Conservation (phyloP, 2,329 filamentous ascomycete species). For the Colletotrichum sp. region DNA sequence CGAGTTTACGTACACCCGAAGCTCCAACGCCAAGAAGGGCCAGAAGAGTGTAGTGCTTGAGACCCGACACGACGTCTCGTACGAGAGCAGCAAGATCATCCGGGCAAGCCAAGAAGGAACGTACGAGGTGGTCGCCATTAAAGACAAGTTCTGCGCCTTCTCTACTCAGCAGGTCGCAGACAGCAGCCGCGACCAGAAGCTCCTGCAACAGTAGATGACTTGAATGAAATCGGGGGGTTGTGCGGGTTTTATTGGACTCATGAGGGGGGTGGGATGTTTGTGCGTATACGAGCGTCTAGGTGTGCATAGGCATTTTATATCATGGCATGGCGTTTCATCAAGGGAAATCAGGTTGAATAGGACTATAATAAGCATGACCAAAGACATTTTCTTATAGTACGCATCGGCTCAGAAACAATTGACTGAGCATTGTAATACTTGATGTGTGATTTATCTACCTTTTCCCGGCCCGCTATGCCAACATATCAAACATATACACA, state of each 20-base stretch:
- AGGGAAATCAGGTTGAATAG: conserved; percentile 17
- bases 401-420: neutral
- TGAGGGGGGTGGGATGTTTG: neutral
- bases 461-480: neutral
- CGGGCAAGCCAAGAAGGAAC: conserved; percentile 92
- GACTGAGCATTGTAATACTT: neutral
- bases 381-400: conserved; percentile 7
- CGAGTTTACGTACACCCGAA: conserved; percentile 95
- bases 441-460: neutral
- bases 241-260: neutral
- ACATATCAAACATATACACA: neutral
- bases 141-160: conserved; percentile 91
- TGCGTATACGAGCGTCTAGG: conserved; percentile 12
- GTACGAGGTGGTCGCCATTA: conserved; percentile 96
- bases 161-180: conserved; percentile 68
- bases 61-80: conserved; percentile 84
- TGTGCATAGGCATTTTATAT: conserved; percentile 38
- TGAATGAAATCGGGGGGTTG: neutral
- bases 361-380: conserved; percentile 11
- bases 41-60: conserved; percentile 84
- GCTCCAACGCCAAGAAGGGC: conserved; percentile 80
- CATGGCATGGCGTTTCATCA: conserved; percentile 37
- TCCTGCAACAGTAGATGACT: conserved; percentile 17
- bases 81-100: conserved; percentile 81
- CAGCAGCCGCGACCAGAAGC: conserved; percentile 47